Percentiles rank a stretch among this genome's conserved stretches.
These are phyloP conservation scores for Dionaea muscipula DNA, from an alignment of 179 eudicot species.

Conservation along the genomic window DNA sequence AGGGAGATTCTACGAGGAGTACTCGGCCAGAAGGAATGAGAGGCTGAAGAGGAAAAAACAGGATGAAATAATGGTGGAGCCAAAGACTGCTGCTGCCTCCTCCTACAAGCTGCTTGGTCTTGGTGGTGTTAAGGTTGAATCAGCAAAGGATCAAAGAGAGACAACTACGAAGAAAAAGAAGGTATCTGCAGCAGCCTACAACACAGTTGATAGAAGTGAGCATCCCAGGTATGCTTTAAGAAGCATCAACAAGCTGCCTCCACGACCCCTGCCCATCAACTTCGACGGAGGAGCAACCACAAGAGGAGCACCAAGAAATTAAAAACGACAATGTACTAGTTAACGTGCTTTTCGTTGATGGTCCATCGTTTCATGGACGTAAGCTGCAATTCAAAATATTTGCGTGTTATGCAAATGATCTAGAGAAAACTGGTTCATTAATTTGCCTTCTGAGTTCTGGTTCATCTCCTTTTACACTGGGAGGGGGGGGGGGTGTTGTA, in stretches of 20 bases:
- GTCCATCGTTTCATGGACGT: no score
- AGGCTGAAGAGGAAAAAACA: conserved; percentile 64
- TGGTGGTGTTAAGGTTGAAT: conserved; percentile 50
- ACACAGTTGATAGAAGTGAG: conserved; percentile 33
- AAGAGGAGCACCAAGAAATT: conserved; percentile 16
- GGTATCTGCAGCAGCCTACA: conserved; percentile 16
- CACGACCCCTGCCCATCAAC: conserved; percentile 43
- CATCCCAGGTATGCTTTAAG: conserved; percentile 56
- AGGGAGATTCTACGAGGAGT: conserved; percentile 63
- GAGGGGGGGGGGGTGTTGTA: no score
- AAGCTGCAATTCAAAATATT: no score
- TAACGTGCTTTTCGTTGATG: no score
- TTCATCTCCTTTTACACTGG: no score
- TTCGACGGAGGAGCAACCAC: conserved; percentile 20
- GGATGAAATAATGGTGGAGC: conserved; percentile 27
- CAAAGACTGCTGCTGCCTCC: conserved; percentile 29
- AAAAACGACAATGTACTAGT: no score
- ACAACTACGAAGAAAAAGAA: conserved; percentile 38
- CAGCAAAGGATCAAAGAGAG: conserved; percentile 28
- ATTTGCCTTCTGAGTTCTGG: no score
- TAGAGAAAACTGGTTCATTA: no score
- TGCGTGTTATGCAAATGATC: no score
- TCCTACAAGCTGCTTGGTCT: conserved; percentile 34
- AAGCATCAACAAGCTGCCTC: conserved; percentile 67
- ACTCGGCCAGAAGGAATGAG: conserved; percentile 71